Conservation (phyloP, 495 filamentous ascomycete species). For the Neurospora africana region DNA sequence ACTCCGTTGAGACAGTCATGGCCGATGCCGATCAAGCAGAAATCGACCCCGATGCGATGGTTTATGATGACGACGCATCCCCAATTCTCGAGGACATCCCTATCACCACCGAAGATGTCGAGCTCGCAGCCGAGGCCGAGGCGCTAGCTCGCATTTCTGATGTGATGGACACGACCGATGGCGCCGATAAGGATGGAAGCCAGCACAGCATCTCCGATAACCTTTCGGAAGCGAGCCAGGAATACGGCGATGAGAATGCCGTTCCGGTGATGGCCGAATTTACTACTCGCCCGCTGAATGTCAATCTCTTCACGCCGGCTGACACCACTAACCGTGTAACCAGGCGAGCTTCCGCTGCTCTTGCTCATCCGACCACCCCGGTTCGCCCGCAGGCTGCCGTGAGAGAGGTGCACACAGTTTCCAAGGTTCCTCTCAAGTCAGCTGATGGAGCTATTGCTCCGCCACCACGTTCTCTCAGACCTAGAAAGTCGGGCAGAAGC, state of each 20-base stretch:
- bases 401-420: slow-evolving; percentile 53
- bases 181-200: neutral
- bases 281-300: neutral
- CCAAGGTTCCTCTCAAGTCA: slow-evolving; percentile 65
- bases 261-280: slow-evolving; percentile 25
- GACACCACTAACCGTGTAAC: neutral
- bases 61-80: slow-evolving; percentile 12
- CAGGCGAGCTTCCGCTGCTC: neutral
- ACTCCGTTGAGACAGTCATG: neutral
- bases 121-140: slow-evolving; percentile 36
- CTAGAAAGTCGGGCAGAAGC: slow-evolving; percentile 5
- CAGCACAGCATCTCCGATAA: slow-evolving; percentile 25
- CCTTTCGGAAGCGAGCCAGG: slow-evolving; percentile 47
- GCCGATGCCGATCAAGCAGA: neutral
- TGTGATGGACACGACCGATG: neutral
- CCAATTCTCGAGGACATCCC: slow-evolving; percentile 27
- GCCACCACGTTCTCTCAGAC: slow-evolving; percentile 1
- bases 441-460: slow-evolving; percentile 52
- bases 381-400: slow-evolving; percentile 25
- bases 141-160: slow-evolving; percentile 7
- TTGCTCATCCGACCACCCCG: slow-evolving; percentile 10
- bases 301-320: neutral
- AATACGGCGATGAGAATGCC: slow-evolving; percentile 53
- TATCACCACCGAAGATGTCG: slow-evolving; percentile 35
- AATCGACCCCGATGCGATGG: neutral